Evolutionary conservation across 768 basidiomycete species (phyloP), one percentile per base, ranked within the genome.

Genomic region (Russula abietina): DNA sequence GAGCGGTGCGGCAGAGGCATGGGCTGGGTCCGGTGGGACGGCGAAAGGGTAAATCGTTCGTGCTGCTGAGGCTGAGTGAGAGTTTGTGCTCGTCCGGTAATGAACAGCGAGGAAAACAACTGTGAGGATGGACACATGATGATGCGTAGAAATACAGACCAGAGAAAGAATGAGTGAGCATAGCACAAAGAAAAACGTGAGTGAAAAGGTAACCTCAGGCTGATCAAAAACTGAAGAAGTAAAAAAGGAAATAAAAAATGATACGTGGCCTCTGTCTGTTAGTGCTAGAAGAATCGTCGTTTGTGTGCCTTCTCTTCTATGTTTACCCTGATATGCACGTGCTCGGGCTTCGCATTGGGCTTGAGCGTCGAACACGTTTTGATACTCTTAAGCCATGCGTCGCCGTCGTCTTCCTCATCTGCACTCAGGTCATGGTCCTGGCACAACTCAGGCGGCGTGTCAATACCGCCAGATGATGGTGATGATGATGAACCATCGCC

Each of bases 381-480:
- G 68, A 98, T 85, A 64, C 73, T 76, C 77, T 82, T 84, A 63
- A 99, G 70, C 97, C 97, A 99, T 67, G 87, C 81, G 71, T 99
- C 96, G 1, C 91, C 91, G 54, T 87, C 83, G 59, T 91, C 85
- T 72, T 86, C 87, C 54, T 86, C 87, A 66, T 82, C 88, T 52
- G 78, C 80, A 59, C 80, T 80, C 64, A 78, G 79, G 59, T 85
- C 82, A 70, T 91, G 87, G 69, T 89, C 87, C 33, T 80, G 78
- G 67, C 84, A 86, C 17, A 68, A 66, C 28, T 59, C 76, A 10
- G 73, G 76, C 36, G 81, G 78, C 46, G 75, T 75, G 22, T 78
- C 78, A 41, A 77, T 71, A 57, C 66, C 81, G 73, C 54, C 75
- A 74, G 69, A 77, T 41, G 46, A 16, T 16, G 6, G 17, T 14